Evolutionary conservation across 768 basidiomycete genomes (phyloP).

Genomic region (Auriscalpium orientale): DNA sequence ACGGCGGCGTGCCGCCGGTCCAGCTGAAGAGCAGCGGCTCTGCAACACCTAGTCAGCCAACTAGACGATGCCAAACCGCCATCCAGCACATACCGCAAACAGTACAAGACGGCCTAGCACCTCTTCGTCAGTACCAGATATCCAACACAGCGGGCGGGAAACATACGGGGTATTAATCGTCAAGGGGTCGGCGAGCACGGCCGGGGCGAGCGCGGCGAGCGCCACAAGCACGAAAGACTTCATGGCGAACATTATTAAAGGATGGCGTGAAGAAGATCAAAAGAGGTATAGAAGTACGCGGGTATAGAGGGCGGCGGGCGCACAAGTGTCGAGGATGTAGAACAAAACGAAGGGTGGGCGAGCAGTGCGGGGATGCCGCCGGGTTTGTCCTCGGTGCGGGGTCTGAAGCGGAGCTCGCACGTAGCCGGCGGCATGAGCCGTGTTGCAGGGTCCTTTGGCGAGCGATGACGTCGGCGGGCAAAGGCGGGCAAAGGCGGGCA

Average conservation of each 20-base stretch:
- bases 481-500: too few species aligned
- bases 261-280: conserved; percentile 1
- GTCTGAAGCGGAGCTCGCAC: conserved; percentile 12
- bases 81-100: conserved; percentile 29
- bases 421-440: too few species aligned
- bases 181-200: conserved; percentile 30
- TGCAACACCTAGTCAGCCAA: conserved; percentile 20
- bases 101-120: conserved; percentile 36
- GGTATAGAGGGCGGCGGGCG: background rate
- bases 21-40: conserved; percentile 56
- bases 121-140: conserved; percentile 20
- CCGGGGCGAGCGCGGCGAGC: conserved; percentile 25
- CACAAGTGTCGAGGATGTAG: background rate
- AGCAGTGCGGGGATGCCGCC: background rate
- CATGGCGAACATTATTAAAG: conserved; percentile 23
- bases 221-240: conserved; percentile 26
- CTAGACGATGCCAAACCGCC: background rate
- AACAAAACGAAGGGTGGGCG: conserved; percentile 3
- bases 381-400: conserved; percentile 1
- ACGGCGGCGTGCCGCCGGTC: conserved; percentile 42
- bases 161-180: conserved; percentile 69
- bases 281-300: background rate
- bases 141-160: background rate
- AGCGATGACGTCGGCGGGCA: too few species aligned
- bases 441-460: too few species aligned